Conservation (phyloP, 345 rosid genomes). For the Eucalyptus marginata region DNA sequence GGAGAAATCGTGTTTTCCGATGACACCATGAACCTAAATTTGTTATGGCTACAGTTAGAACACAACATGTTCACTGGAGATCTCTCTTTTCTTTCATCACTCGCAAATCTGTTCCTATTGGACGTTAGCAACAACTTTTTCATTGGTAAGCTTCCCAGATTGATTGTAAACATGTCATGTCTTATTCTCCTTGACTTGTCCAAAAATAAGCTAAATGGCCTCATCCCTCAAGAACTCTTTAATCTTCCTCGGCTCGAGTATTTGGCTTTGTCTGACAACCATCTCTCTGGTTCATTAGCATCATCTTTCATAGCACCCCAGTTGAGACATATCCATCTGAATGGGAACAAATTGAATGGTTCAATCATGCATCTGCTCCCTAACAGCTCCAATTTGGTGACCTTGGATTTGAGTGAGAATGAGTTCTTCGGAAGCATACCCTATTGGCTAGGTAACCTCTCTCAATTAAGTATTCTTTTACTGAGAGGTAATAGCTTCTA, state of each 20-base stretch:
- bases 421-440: neutral
- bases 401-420: neutral
- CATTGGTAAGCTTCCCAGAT: neutral
- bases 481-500: neutral
- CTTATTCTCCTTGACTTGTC: neutral
- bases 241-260: rapidly evolving
- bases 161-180: neutral
- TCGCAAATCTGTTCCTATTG: rapidly evolving
- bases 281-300: neutral
- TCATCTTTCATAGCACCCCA: rapidly evolving
- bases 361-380: neutral
- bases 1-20: neutral
- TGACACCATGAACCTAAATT: rapidly evolving
- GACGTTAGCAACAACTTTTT: neutral
- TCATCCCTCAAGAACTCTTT: neutral
- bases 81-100: neutral
- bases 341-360: neutral
- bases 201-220: neutral
- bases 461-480: neutral
- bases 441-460: neutral
- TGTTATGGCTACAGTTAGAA: rapidly evolving
- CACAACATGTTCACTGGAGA: neutral
- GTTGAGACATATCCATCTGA: rapidly evolving
- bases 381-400: neutral
- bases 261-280: neutral